Conservation (phyloP, 257 asterid genomes). For the Nicotiana tomentosiformis region DNA sequence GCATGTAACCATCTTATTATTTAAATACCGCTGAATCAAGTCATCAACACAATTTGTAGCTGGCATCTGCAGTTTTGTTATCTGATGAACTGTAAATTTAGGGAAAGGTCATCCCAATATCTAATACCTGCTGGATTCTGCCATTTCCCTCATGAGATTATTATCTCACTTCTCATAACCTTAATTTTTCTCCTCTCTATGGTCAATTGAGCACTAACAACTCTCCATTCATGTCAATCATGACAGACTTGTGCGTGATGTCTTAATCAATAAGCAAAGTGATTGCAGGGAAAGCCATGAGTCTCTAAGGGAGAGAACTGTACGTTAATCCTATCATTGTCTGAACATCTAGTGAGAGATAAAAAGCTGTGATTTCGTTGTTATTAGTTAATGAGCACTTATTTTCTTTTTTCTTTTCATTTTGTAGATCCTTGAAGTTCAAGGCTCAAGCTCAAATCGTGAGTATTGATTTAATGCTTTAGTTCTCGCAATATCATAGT, state of each 20-base stretch:
- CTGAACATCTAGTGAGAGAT: neutral
- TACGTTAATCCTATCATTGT: slow-evolving; percentile 26
- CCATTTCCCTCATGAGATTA: slow-evolving; percentile 1
- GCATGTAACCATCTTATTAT: neutral
- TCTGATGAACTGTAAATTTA: neutral
- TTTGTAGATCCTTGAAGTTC: slow-evolving; percentile 47
- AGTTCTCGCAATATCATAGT: slow-evolving; percentile 9
- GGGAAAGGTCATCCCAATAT: neutral
- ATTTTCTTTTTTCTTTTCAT: neutral
- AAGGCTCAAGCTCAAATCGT: slow-evolving; percentile 41
- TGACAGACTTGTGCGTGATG: slow-evolving; percentile 43
- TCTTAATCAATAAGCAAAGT: slow-evolving; percentile 25
- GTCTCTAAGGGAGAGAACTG: slow-evolving; percentile 30
- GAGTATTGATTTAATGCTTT: slow-evolving; percentile 30
- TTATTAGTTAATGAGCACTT: neutral
- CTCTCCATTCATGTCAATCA: slow-evolving; percentile 16
- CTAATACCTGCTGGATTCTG: neutral
- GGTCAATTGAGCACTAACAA: neutral
- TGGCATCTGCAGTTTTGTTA: neutral
- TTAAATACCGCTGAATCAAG: neutral
- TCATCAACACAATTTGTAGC: neutral
- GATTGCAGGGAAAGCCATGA: slow-evolving; percentile 19
- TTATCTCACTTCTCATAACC: neutral
- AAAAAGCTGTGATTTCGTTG: slow-evolving; percentile 3
- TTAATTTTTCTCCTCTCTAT: neutral